These are phyloP conservation scores for Diaporthe ampelina DNA, from an alignment of 2,329 filamentous ascomycete genomes.

Conservation along the genomic window DNA sequence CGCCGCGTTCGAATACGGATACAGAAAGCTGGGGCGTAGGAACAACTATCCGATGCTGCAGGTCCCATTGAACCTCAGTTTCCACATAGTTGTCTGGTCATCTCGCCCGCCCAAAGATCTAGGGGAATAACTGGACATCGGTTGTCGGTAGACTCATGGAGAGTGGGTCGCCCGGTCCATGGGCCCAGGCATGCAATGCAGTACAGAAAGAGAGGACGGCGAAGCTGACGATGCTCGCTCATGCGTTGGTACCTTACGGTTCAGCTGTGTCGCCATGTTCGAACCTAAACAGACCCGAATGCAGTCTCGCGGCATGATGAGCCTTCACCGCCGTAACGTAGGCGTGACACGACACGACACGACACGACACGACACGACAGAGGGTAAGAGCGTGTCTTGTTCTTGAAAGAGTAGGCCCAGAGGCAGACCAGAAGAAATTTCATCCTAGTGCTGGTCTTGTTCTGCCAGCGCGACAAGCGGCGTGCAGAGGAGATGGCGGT, in stretches of 20 bases:
- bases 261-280: slow-evolving; percentile 17
- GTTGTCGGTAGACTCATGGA: background rate
- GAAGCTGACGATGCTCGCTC: slow-evolving; percentile 15
- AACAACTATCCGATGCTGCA: background rate
- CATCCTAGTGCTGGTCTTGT: slow-evolving; percentile 17
- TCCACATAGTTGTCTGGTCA: background rate
- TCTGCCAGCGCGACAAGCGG: slow-evolving; percentile 36
- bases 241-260: slow-evolving; percentile 19
- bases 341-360: slow-evolving; percentile 25
- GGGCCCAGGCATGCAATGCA: background rate
- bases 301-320: background rate
- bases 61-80: background rate
- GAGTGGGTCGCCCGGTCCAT: background rate
- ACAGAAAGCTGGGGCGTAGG: background rate
- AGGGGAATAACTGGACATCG: slow-evolving; percentile 3
- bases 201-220: background rate
- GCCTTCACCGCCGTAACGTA: slow-evolving; percentile 20
- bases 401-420: background rate
- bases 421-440: slow-evolving; percentile 11
- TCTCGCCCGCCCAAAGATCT: background rate
- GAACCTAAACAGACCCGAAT: slow-evolving; percentile 8
- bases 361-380: too few relatives aligned
- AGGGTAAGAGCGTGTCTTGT: too few relatives aligned
- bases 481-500: slow-evolving; percentile 36
- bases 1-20: background rate